Evolutionary conservation across 257 asterid species (phyloP), one percentile per base, ranked within the genome.

Genomic region (Solanum ahanhuiri): DNA sequence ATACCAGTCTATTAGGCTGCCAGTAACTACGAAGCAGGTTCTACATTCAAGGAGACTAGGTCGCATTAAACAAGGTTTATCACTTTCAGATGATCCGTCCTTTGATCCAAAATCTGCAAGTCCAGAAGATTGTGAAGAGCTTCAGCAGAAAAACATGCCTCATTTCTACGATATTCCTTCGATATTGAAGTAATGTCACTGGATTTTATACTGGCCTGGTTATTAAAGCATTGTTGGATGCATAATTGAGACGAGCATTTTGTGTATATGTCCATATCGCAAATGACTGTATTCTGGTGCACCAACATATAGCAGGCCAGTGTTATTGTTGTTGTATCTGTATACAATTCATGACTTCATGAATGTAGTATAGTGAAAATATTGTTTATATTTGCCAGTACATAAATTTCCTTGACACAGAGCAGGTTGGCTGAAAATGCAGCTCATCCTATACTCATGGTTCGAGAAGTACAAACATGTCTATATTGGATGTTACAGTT

Each of bases 381-480:
- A 48, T 9, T 9, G 84, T 3, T 45, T 2, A 45, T 79, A 28
- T 2, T 81, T 9, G 84, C 2, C 20, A 15, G 67, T 28, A 48
- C 34, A 28, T 81, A 48, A 28, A 48, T 17, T 28, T 77, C 12
- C 7, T 18, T 9, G 23, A 1, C 30, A 18, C 93, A 1, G 86
- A 85, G 60, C 91, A 86, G 83, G 69, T 96, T 96, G 89, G 43
- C 90, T 25, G 99, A 98, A 87, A 98, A 95, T 79, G 97, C 97
- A n/a, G 98, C 95, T 85, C 99, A 96, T 64, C 98, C 99, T 12
- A 93, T 43, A 98, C 95, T 34, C 97, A 93, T 75, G 98, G 98
- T 73, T 77, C 88, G 88, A 94, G 98, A 88, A 95, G 98, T 96
- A 93, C 98, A 85, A 96, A 96, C 94, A 93, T 95, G 98, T 93